Percentiles rank a stretch among this genome's conserved stretches.
These are phyloP conservation scores for Tarenaya hassleriana DNA, from an alignment of 345 rosid species.

Conservation along the genomic window DNA sequence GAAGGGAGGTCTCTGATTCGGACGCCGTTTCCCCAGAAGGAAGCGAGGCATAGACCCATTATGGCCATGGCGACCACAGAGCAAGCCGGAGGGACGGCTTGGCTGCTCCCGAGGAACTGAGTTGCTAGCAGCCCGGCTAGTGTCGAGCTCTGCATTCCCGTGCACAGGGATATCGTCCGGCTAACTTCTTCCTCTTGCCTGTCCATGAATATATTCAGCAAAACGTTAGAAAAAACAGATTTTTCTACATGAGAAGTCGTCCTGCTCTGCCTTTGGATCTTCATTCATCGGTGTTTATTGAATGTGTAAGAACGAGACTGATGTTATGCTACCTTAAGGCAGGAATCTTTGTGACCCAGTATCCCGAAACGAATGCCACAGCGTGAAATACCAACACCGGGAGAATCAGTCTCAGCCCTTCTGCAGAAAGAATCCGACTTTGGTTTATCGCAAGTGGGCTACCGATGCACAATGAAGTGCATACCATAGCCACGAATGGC, in stretches of 20 bases:
- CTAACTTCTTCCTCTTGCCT: constrained; percentile 90
- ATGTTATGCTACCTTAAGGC: constrained; percentile 50
- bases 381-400: constrained; percentile 78
- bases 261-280: too few relatives aligned
- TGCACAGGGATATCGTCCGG: constrained; percentile 82
- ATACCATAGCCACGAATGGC: constrained; percentile 92
- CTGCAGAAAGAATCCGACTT: constrained; percentile 59
- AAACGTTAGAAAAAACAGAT: neutral
- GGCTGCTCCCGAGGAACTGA: constrained; percentile 80
- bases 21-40: constrained; percentile 77
- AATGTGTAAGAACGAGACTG: constrained; percentile 1
- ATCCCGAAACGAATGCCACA: constrained; percentile 68
- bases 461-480: constrained; percentile 85
- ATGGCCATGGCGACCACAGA: constrained; percentile 97
- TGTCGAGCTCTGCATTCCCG: constrained; percentile 97
- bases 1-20: constrained; percentile 55
- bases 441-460: constrained; percentile 88
- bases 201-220: constrained; percentile 6
- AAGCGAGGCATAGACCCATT: constrained; percentile 91
- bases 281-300: neutral
- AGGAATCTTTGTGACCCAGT: constrained; percentile 77
- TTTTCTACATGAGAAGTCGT: too few relatives aligned
- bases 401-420: constrained; percentile 64
- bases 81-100: constrained; percentile 93
- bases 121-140: constrained; percentile 84